phyloP scores from a whole-genome alignment of 2,329 filamentous ascomycete genomes.

The Cercospora zeae-maydis region DNA sequence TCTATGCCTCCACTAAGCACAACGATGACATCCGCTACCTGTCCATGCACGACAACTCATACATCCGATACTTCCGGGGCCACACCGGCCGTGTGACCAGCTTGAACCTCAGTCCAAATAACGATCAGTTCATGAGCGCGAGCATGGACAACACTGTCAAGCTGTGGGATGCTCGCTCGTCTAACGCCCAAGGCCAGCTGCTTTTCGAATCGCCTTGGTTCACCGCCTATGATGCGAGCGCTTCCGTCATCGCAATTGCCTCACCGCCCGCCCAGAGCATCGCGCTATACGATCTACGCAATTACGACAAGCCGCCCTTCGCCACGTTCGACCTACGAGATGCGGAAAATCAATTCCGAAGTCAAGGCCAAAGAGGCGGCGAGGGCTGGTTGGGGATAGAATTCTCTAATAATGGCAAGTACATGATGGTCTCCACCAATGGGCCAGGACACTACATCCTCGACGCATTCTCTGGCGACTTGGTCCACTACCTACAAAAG shows the following conservation, averaged over 20 bases:
- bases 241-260: slow-evolving; percentile 84
- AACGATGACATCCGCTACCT: slow-evolving; percentile 86
- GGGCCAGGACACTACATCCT: slow-evolving; percentile 83
- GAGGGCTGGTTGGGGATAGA: slow-evolving; percentile 83
- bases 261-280: slow-evolving; percentile 75
- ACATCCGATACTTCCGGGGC: slow-evolving; percentile 92
- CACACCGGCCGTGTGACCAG: slow-evolving; percentile 82
- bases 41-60: slow-evolving; percentile 91
- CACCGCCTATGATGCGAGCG: slow-evolving; percentile 86
- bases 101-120: slow-evolving; percentile 77
- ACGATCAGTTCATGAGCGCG: slow-evolving; percentile 89
- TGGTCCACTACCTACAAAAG: slow-evolving; percentile 45
- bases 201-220: slow-evolving; percentile 78
- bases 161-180: slow-evolving; percentile 82
- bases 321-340: slow-evolving; percentile 75
- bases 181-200: slow-evolving; percentile 74
- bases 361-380: slow-evolving; percentile 47
- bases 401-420: slow-evolving; percentile 94
- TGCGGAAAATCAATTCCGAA: slow-evolving; percentile 54
- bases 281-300: slow-evolving; percentile 86
- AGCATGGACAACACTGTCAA: slow-evolving; percentile 86
- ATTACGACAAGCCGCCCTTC: slow-evolving; percentile 90
- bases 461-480: slow-evolving; percentile 81
- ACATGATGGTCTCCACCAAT: slow-evolving; percentile 76
- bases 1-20: slow-evolving; percentile 93